Evolutionary conservation across 306 rosid genomes (phyloP).

Genomic region (Begonia loranthoides): DNA sequence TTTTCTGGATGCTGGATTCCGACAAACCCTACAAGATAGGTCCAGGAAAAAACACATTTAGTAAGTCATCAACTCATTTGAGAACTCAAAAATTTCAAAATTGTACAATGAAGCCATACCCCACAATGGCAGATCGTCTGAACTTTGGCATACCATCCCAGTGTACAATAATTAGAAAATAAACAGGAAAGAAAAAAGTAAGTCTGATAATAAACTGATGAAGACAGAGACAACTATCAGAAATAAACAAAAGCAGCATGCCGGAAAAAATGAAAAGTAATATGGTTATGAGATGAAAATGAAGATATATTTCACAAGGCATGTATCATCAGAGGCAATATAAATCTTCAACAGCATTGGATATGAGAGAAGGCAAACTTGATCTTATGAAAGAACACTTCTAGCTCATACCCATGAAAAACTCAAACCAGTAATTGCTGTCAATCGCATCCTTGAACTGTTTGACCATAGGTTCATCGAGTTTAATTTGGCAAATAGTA

Average conservation of each 20-base stretch:
- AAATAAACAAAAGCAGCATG: neutral
- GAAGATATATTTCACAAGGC: neutral
- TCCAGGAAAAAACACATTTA: constrained; percentile 7
- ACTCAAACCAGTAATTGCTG: constrained; percentile 86
- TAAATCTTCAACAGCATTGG: no score
- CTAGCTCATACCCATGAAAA: constrained; percentile 72
- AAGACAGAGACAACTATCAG: neutral
- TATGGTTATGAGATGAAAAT: no score
- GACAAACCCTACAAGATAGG: constrained; percentile 56
- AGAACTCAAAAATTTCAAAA: constrained; percentile 1
- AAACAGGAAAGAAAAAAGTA: constrained; percentile 6
- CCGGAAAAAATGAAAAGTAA: neutral
- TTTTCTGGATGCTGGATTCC: constrained; percentile 71
- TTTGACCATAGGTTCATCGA: constrained; percentile 51
- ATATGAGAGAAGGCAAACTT: no score
- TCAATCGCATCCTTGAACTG: constrained; percentile 89
- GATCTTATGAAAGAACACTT: no score
- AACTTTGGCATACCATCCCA: constrained; percentile 24
- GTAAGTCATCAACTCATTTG: constrained; percentile 4
- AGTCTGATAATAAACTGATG: constrained; percentile 17
- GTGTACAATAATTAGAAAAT: neutral
- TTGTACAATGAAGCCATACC: constrained; percentile 33
- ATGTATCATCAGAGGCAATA: no score
- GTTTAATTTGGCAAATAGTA: constrained; percentile 42
- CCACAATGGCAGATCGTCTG: constrained; percentile 98